A percentile compares a stretch with the other conserved stretches of the same genome.
Conservation (phyloP, 140 eudicot genomes). For the Flaveria floridana region DNA sequence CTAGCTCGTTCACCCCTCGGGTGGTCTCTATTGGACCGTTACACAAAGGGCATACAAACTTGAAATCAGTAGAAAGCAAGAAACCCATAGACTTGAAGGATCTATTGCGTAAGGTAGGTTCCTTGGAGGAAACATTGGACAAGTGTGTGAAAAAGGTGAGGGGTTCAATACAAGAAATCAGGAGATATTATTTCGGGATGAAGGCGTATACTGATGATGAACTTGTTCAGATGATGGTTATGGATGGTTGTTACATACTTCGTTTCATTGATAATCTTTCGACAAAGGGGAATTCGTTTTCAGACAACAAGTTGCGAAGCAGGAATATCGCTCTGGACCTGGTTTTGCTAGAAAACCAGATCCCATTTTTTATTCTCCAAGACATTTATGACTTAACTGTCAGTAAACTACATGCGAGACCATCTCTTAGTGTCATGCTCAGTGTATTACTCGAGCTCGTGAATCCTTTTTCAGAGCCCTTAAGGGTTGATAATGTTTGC, state of each 20-base stretch:
- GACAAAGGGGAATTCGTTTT: background rate
- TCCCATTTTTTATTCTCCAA: constrained; percentile 33
- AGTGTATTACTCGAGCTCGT: constrained; percentile 6
- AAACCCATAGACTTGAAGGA: background rate
- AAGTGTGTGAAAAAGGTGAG: background rate
- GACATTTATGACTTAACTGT: constrained; percentile 25
- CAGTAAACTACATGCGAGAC: background rate
- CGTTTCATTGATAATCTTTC: background rate
- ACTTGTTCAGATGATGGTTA: constrained; percentile 21
- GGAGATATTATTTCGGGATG: constrained; percentile 6
- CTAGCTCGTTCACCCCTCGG: constrained; percentile 17
- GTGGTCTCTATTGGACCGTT: constrained; percentile 32
- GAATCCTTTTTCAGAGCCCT: constrained; percentile 15
- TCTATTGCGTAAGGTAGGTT: background rate
- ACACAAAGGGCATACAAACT: background rate
- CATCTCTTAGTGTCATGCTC: constrained; percentile 7
- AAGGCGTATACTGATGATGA: background rate
- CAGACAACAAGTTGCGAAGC: constrained; percentile 15
- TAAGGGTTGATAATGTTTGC: background rate
- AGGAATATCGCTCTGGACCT: constrained; percentile 19
- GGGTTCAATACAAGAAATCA: background rate
- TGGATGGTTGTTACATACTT: constrained; percentile 32
- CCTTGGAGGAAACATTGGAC: background rate
- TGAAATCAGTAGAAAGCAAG: background rate
- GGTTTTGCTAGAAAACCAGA: constrained; percentile 33